phyloP scores from a whole-genome alignment of 371 early-diverging fungal genomes.

The Scutellospora calospora region DNA sequence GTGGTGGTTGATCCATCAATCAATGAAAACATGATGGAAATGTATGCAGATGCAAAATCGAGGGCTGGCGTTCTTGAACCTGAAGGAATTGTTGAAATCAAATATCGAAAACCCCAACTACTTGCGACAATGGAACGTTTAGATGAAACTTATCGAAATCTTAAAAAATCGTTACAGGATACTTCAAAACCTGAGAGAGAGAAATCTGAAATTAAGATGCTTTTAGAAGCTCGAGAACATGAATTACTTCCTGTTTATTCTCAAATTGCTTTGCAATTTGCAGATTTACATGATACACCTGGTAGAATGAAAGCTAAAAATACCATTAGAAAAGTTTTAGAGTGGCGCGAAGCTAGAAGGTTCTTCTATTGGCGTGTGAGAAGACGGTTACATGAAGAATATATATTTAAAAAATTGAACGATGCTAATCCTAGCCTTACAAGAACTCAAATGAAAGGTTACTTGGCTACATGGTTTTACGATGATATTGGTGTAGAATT shows the following conservation, averaged over 20 bases:
- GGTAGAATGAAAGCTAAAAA: constrained; percentile 97
- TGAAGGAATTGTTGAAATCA: constrained; percentile 98
- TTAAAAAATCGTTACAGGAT: constrained; percentile 73
- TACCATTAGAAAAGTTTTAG: constrained; percentile 81
- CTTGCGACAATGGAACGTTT: constrained; percentile 93
- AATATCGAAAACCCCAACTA: constrained; percentile 94
- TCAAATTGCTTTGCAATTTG: constrained; percentile 96
- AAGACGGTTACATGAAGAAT: constrained; percentile 82
- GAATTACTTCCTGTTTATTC: constrained; percentile 89
- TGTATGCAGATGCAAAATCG: constrained; percentile 94
- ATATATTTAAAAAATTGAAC: constrained; percentile 65
- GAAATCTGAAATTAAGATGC: constrained; percentile 68
- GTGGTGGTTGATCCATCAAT: constrained; percentile 99
- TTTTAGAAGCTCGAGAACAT: constrained; percentile 85
- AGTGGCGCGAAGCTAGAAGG: constrained; percentile 84
- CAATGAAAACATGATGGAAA: constrained; percentile 97
- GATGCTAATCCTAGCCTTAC: constrained; percentile 54
- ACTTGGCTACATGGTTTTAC: constrained; percentile 68
- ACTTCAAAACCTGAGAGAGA: constrained; percentile 58
- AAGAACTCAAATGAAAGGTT: constrained; percentile 58
- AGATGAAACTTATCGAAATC: constrained; percentile 75
- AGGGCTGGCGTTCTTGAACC: constrained; percentile 98
- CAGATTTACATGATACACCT: constrained; percentile 97
- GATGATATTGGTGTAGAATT: constrained; percentile 45
- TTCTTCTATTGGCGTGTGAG: constrained; percentile 96